A percentile compares a stretch with the other conserved stretches of the same genome.
These are phyloP conservation scores for Verticillium klebahnii DNA, from an alignment of 2,329 filamentous ascomycete genomes.

Conservation along the genomic window DNA sequence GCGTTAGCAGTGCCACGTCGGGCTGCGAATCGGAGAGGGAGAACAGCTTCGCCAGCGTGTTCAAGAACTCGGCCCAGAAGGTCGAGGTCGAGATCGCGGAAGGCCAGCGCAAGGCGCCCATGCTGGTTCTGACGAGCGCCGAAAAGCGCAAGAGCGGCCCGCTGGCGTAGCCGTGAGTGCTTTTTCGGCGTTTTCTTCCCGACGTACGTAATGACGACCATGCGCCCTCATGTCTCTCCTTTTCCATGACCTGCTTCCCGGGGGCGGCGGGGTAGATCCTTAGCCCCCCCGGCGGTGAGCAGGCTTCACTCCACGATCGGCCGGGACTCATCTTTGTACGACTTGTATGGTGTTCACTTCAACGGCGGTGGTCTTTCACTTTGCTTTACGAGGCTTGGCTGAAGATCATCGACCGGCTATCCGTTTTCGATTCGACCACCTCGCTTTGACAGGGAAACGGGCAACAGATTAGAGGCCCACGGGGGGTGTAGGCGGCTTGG, in stretches of 20 bases:
- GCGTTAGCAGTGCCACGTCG: conserved; percentile 54
- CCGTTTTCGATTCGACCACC: background rate
- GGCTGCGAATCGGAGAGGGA: conserved; percentile 43
- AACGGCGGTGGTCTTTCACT: conserved; percentile 1
- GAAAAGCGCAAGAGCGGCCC: conserved; percentile 77
- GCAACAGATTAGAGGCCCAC: background rate
- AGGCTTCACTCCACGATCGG: conserved; percentile 12
- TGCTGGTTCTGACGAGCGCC: conserved; percentile 80
- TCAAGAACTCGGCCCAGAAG: conserved; percentile 54
- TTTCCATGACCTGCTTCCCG: conserved; percentile 11
- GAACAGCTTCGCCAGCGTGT: conserved; percentile 62
- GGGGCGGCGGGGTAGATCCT: conserved; percentile 12
- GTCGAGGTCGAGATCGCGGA: conserved; percentile 51
- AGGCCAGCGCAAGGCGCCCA: conserved; percentile 73
- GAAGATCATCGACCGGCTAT: background rate
- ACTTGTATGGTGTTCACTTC: background rate
- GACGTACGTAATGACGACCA: conserved; percentile 13
- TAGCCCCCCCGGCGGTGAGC: conserved; percentile 1
- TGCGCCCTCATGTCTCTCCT: conserved; percentile 13
- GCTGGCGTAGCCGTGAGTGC: conserved; percentile 9
- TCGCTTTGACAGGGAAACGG: background rate
- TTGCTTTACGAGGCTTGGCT: background rate
- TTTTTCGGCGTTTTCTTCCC: conserved; percentile 10
- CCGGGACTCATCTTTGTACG: conserved; percentile 4
- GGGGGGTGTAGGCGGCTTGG: background rate